Evolutionary conservation across 345 rosid genomes (phyloP), one percentile per base, ranked within the genome.

Genomic region (Populus simonii): DNA sequence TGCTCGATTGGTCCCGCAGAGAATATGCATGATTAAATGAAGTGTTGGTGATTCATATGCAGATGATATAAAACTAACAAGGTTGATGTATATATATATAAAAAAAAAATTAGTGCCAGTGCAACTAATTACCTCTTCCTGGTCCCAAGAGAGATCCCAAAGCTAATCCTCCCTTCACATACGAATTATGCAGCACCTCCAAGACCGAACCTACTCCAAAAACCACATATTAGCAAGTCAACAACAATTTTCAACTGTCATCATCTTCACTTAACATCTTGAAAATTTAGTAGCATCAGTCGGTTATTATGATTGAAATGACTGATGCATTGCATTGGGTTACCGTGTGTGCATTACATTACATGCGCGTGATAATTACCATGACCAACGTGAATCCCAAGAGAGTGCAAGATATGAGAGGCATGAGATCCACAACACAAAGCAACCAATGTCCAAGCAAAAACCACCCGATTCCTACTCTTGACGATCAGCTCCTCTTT

Each of bases 371-470:
- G 53, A 62, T 20, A 6, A 67, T 84, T 83, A 95, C 97, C 97
- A 78, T 92, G 94, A 83, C 88, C 93, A 49, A 92, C 73, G 83
- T 96, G 98, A 85, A 96, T 86, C 78, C 97, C 99, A 33, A 91
- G 68, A 36, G 99, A 91, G 80, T 95, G 99, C 84, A 90, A 81
- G 76, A 93, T 84, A 83, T 93, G 99, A 35, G 97, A 89, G 86
- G 90, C 88, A 43, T 95, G 99, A 43, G 98, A 89, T 38, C 99
- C 98, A 77, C 99, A 93, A 82, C 97, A 96, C 80, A 96, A 68
- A 36, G 99, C 97, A 83, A 92, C 99, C 85, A 93, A 82, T 51
- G 93, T 93, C 99, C 99, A 93, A 13, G 99, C 96, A 79, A 95
- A 88, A 12, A 92, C 90, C 76, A 93, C 97, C 12, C 98, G 90